A percentile compares a stretch with the other conserved stretches of the same genome.
Conservation (phyloP, 306 rosid genomes). For the Casuarina cunninghamiana region DNA sequence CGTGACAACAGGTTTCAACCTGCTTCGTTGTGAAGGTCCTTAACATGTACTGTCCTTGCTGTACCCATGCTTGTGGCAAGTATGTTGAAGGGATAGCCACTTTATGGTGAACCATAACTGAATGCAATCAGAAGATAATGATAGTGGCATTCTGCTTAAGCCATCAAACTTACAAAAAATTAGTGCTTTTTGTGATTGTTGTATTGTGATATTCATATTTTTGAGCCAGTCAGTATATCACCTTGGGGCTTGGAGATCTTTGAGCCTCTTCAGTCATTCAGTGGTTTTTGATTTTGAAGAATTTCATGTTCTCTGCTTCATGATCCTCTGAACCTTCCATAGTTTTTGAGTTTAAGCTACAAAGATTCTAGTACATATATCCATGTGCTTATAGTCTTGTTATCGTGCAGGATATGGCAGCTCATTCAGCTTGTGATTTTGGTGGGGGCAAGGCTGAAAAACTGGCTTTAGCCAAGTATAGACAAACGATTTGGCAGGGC, state of each 20-base stretch:
- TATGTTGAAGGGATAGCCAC: neutral
- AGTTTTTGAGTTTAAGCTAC: neutral
- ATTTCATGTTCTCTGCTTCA: neutral
- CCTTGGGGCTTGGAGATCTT: neutral
- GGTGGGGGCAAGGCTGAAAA: conserved; percentile 98
- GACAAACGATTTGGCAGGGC: conserved; percentile 96
- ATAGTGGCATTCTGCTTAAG: neutral
- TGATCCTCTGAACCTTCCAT: neutral
- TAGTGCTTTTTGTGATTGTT: neutral
- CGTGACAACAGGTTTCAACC: neutral
- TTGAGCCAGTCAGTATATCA: neutral
- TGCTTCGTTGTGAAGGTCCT: neutral
- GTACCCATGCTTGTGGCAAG: neutral
- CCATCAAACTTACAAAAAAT: neutral
- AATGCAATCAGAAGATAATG: neutral
- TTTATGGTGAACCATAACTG: neutral
- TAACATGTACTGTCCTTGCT: neutral
- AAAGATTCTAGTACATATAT: neutral
- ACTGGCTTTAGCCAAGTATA: conserved; percentile 84
- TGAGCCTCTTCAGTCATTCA: neutral
- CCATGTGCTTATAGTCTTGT: conserved; percentile 9
- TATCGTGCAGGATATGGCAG: conserved; percentile 89
- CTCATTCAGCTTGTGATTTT: conserved; percentile 99
- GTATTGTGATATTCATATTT: neutral
- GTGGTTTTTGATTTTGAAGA: neutral